Conservation (phyloP, 169 alveolate genomes). For the Perkinsus marinus region DNA sequence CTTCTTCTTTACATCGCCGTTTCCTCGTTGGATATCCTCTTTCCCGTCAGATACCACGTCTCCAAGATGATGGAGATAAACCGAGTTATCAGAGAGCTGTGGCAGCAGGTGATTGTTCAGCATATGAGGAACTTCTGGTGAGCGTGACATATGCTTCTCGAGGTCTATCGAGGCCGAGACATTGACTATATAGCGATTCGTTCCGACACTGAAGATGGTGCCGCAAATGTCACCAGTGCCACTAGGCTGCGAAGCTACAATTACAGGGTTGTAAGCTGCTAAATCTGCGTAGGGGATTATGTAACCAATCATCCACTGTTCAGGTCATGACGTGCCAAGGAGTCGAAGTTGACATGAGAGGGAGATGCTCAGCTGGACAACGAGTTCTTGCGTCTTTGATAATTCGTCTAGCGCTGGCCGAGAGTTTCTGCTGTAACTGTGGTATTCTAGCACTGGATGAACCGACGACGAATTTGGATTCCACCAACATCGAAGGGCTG, state of each 20-base stretch:
- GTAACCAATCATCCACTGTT: neutral
- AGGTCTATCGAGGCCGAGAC: slow-evolving; percentile 82
- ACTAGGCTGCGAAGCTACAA: slow-evolving; percentile 1
- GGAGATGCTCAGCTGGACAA: slow-evolving; percentile 96
- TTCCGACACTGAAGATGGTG: slow-evolving; percentile 10
- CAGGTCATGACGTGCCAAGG: slow-evolving; percentile 63
- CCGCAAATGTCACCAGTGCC: neutral
- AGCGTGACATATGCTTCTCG: neutral
- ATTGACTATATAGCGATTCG: slow-evolving; percentile 75
- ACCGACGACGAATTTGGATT: slow-evolving; percentile 98
- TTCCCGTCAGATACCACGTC: neutral
- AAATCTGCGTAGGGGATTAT: neutral
- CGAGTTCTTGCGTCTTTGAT: slow-evolving; percentile 92
- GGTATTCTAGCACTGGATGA: slow-evolving; percentile 98
- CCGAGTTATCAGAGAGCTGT: slow-evolving; percentile 74
- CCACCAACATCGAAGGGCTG: slow-evolving; percentile 73
- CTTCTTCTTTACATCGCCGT: no score
- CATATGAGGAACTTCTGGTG: neutral
- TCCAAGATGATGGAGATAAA: slow-evolving; percentile 85
- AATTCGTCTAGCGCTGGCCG: slow-evolving; percentile 96
- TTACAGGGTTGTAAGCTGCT: slow-evolving; percentile 37
- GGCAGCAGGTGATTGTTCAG: slow-evolving; percentile 51
- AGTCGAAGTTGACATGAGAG: slow-evolving; percentile 75
- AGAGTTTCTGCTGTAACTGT: slow-evolving; percentile 90
- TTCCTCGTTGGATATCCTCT: neutral